Conservation (phyloP, 2,329 filamentous ascomycete species). For the Mycosphaerelloides madeirae region DNA sequence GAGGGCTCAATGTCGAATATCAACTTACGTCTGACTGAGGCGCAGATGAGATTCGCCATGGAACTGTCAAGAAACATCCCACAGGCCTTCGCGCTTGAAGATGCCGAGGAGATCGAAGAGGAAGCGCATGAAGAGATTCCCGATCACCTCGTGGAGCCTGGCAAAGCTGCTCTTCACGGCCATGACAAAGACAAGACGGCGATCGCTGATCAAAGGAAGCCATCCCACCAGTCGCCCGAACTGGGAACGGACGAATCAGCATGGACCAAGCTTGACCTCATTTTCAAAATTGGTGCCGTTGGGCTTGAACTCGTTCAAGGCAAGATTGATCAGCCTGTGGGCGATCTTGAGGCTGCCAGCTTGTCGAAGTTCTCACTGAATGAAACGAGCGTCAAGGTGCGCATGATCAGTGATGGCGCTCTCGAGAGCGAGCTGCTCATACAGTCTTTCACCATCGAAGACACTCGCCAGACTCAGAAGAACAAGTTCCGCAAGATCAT, state of each 20-base stretch:
- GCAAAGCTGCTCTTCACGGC: constrained; percentile 46
- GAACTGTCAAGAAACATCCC: constrained; percentile 86
- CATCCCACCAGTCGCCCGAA: constrained; percentile 53
- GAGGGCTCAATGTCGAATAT: constrained; percentile 89
- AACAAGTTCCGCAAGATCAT: constrained; percentile 99
- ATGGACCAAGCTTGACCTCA: constrained; percentile 90
- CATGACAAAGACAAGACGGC: constrained; percentile 27
- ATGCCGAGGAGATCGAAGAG: constrained; percentile 62
- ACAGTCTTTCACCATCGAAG: constrained; percentile 88
- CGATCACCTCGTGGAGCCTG: constrained; percentile 47
- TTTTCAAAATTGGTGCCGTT: constrained; percentile 83
- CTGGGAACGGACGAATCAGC: constrained; percentile 62
- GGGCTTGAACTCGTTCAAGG: constrained; percentile 82
- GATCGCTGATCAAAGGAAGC: constrained; percentile 22
- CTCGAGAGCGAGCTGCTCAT: constrained; percentile 91
- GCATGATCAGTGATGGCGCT: constrained; percentile 87
- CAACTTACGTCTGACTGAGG: constrained; percentile 83
- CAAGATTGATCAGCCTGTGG: constrained; percentile 70
- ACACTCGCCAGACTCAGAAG: constrained; percentile 80
- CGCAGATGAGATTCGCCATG: constrained; percentile 82
- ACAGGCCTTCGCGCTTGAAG: constrained; percentile 73
- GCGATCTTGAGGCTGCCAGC: constrained; percentile 70
- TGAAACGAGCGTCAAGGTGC: constrained; percentile 82
- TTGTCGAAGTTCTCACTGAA: constrained; percentile 92
- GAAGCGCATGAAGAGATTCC: constrained; percentile 72